Conservation (phyloP, 139 green algal genomes). For the Chlorella sp. region DNA sequence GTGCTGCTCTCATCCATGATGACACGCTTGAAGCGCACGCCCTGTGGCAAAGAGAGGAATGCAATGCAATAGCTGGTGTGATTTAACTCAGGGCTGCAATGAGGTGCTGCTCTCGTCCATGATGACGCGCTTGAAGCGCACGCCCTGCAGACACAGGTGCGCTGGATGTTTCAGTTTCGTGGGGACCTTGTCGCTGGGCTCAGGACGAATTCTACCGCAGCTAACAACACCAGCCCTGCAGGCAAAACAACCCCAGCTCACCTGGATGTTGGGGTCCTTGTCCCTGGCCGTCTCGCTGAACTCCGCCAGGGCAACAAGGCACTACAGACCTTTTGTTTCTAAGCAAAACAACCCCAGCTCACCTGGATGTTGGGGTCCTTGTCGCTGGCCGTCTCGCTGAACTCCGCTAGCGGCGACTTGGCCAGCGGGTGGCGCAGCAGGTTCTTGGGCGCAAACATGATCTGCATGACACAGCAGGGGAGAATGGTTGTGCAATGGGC, state of each 20-base stretch:
- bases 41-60: conserved; percentile 43
- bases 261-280: conserved; percentile 43
- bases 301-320: conserved; percentile 68
- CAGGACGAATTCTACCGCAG: too few species aligned
- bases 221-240: not conserved
- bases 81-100: too few species aligned
- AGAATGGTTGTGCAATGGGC: too few species aligned
- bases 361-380: conserved; percentile 41
- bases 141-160: not conserved
- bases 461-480: too few species aligned
- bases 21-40: conserved; percentile 96
- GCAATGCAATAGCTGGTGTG: not conserved
- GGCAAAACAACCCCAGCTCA: not conserved
- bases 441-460: conserved; percentile 93
- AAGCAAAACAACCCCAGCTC: not conserved
- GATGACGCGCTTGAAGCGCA: conserved; percentile 98
- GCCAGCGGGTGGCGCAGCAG: conserved; percentile 92
- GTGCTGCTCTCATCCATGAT: conserved; percentile 94
- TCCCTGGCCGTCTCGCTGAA: conserved; percentile 94
- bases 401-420: conserved; percentile 87
- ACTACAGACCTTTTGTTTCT: too few species aligned
- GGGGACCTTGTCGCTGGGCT: too few species aligned
- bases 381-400: conserved; percentile 92
- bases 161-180: not conserved
- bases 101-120: conserved; percentile 85